Conservation (phyloP, 2,329 filamentous ascomycete species). For the Neonectria ditissima region DNA sequence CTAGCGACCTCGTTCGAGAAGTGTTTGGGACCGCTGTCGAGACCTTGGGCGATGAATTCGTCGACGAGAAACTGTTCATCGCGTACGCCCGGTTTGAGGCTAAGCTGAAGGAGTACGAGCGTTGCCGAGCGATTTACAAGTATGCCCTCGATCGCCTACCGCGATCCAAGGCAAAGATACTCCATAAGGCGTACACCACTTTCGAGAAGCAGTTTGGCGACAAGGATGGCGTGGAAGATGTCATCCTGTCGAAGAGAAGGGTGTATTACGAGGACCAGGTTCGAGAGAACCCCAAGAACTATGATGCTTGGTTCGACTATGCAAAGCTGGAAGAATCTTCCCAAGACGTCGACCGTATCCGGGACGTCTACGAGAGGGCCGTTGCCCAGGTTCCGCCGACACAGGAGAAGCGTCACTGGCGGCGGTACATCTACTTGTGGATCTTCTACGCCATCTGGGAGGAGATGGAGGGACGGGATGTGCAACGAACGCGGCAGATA, state of each 20-base stretch:
- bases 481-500: slow-evolving; percentile 84
- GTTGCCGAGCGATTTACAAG: slow-evolving; percentile 94
- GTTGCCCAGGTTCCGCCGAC: slow-evolving; percentile 96
- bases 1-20: slow-evolving; percentile 89
- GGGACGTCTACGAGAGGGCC: slow-evolving; percentile 94
- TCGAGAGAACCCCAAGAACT: slow-evolving; percentile 94
- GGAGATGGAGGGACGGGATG: slow-evolving; percentile 85
- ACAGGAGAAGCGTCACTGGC: slow-evolving; percentile 97
- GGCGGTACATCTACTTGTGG: slow-evolving; percentile 97
- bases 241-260: slow-evolving; percentile 92
- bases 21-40: slow-evolving; percentile 92
- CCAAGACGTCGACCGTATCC: slow-evolving; percentile 83
- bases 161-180: slow-evolving; percentile 82
- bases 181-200: slow-evolving; percentile 95
- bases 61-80: slow-evolving; percentile 96
- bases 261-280: slow-evolving; percentile 95
- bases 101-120: slow-evolving; percentile 94
- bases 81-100: slow-evolving; percentile 95
- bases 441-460: slow-evolving; percentile 97
- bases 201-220: slow-evolving; percentile 99
- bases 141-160: slow-evolving; percentile 94
- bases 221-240: slow-evolving; percentile 91
- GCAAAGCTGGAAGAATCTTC: slow-evolving; percentile 89
- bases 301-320: slow-evolving; percentile 97
- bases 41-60: slow-evolving; percentile 90